Evolutionary conservation across 768 basidiomycete genomes (phyloP), one percentile per base, ranked within the genome.

Genomic region (Xanthoconium stramineum): DNA sequence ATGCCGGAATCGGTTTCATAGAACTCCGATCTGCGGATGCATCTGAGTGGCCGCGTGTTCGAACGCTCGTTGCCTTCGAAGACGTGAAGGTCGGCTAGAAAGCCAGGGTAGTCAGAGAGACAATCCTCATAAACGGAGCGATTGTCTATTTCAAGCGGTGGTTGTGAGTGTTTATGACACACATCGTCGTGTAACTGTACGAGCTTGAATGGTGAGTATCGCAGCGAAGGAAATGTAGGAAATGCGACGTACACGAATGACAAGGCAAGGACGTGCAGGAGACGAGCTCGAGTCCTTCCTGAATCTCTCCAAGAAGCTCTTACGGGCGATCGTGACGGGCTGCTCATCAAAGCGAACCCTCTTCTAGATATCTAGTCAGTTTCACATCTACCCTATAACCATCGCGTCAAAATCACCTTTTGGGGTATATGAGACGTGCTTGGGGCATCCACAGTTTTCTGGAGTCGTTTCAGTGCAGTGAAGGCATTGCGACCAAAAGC

Each of bases 121-220:
- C 67, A 71, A 13, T 71, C 69, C 49, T 72, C 69, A 36, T 71
- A 71, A 15, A 69, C 43, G 12, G 71, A 71, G 9, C 10, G 33
- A 14, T 47, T 43, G 39, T 71, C 69, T 39, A 47, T 28, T 45
- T 60, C 58, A 17, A 29, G 39, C 19, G 29, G 14, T 5, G 57
- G 44, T 15, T 61, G 39, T 11, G 46, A 17, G 13, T 29, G 12
- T 6, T 50, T 33, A 30, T 17, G 29, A 32, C 17, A 42, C 5
- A 48, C 35, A 20, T 60, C 49, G 33, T 50, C 56, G 20, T 29
- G 50, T 37, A 50, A 57, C 69, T 72, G 40, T 15, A 36, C 24
- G n/a, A n/a, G 30, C 14, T n/a, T 69, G 17, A 50, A 48, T 38
- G 14, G 15, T 7, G 47, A 13, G 19, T 6, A 43, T 37, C 8